Conservation (phyloP, 441 rosid genomes). For the Gossypium schwendimanii region DNA sequence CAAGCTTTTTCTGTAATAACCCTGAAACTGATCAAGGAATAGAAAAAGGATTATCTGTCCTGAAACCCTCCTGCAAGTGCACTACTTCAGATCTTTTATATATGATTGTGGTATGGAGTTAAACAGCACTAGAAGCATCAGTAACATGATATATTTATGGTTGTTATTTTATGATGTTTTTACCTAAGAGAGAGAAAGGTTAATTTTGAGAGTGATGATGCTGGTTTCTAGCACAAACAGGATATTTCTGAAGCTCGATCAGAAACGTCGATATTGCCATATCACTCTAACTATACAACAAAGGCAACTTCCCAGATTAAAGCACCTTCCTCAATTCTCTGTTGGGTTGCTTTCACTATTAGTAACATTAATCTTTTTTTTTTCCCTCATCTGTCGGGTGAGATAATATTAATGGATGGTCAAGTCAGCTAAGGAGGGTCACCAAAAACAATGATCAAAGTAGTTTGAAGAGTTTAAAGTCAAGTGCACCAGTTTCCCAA, state of each 20-base stretch:
- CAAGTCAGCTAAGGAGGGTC: not conserved
- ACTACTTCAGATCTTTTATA: not conserved
- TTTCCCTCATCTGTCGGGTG: not conserved
- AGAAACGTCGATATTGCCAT: not conserved
- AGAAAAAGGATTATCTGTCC: not conserved
- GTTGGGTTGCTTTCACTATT: slow-evolving; percentile 10
- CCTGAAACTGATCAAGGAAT: not conserved
- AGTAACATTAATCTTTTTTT: not conserved
- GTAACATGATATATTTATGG: not conserved
- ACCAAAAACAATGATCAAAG: slow-evolving; percentile 8
- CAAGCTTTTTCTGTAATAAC: not conserved
- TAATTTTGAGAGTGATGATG: not conserved
- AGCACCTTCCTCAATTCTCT: not conserved
- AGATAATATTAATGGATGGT: not conserved
- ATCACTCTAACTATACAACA: not conserved
- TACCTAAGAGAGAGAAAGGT: not conserved
- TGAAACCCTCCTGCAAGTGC: not conserved
- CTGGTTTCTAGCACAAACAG: slow-evolving; percentile 2
- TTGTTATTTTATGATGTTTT: not conserved
- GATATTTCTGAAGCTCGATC: not conserved
- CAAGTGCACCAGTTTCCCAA: slow-evolving; percentile 26
- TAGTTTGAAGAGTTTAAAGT: slow-evolving; percentile 16
- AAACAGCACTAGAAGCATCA: not conserved
- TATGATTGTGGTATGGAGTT: not conserved
- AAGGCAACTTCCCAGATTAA: slow-evolving; percentile 1